Conservation (phyloP, 2,329 filamentous ascomycete genomes). For the Coniosporium tulheliwenetii region DNA sequence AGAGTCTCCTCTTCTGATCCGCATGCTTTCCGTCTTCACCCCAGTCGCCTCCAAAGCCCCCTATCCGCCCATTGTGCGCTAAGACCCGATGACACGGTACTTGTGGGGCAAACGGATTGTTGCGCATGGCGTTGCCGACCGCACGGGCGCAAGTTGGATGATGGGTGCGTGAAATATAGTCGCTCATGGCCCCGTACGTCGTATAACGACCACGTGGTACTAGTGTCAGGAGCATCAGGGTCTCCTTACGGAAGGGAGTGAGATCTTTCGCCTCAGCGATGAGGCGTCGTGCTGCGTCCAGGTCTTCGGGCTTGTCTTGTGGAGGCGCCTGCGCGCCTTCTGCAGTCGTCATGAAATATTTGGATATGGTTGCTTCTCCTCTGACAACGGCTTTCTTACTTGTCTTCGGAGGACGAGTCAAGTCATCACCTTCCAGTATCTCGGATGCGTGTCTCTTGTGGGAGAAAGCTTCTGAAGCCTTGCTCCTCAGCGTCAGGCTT, state of each 20-base stretch:
- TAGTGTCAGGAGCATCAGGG: slow-evolving; percentile 16
- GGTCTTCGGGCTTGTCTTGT: slow-evolving; percentile 5
- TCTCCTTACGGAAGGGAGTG: slow-evolving; percentile 29
- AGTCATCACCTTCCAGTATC: too few relatives aligned
- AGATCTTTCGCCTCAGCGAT: slow-evolving; percentile 29
- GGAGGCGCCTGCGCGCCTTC: too few relatives aligned
- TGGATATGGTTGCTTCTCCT: slow-evolving; percentile 8
- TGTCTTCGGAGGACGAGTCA: background rate
- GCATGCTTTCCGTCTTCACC: slow-evolving; percentile 27
- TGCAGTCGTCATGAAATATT: slow-evolving; percentile 10
- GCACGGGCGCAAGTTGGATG: slow-evolving; percentile 21
- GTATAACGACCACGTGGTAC: slow-evolving; percentile 18
- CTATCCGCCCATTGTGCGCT: slow-evolving; percentile 21
- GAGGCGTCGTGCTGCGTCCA: slow-evolving; percentile 16
- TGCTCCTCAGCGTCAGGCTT: slow-evolving; percentile 24
- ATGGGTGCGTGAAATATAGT: slow-evolving; percentile 13
- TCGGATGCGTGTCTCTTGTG: background rate
- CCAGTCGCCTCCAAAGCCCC: slow-evolving; percentile 37
- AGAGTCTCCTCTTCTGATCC: slow-evolving; percentile 22
- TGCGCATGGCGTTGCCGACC: slow-evolving; percentile 24
- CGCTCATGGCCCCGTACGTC: slow-evolving; percentile 19
- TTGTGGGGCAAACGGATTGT: slow-evolving; percentile 25
- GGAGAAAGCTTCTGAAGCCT: slow-evolving; percentile 6
- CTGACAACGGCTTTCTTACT: background rate
- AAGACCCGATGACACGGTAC: slow-evolving; percentile 26